phyloP scores from a whole-genome alignment of 2,329 filamentous ascomycete species.

The Talaromyces amestolkiae region DNA sequence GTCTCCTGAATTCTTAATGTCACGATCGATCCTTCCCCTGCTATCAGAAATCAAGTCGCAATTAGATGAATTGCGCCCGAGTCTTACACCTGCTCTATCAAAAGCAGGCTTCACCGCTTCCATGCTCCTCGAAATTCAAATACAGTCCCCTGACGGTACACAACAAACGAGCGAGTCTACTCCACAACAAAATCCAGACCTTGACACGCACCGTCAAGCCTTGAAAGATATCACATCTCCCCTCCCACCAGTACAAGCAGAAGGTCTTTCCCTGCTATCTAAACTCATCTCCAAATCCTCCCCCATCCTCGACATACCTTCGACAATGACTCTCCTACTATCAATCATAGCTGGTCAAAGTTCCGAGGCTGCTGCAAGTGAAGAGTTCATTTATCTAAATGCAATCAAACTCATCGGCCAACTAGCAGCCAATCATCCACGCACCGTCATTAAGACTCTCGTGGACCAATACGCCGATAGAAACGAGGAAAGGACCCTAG shows the following conservation, averaged over 20 bases:
- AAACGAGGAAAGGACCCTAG: constrained; percentile 36
- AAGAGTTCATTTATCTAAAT: constrained; percentile 46
- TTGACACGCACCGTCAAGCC: constrained; percentile 42
- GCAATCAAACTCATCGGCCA: constrained; percentile 43
- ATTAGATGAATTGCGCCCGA: constrained; percentile 36
- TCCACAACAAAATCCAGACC: constrained; percentile 33
- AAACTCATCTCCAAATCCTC: constrained; percentile 41
- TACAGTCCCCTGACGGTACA: constrained; percentile 29
- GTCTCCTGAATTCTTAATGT: constrained; percentile 40
- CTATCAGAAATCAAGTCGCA: constrained; percentile 36
- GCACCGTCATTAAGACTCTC: constrained; percentile 41
- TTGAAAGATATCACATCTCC: constrained; percentile 41
- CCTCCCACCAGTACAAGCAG: constrained; percentile 43
- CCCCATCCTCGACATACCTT: constrained; percentile 44
- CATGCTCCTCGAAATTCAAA: constrained; percentile 44
- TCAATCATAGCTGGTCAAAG: constrained; percentile 37
- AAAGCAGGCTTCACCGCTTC: constrained; percentile 42
- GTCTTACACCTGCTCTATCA: constrained; percentile 33
- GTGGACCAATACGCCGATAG: constrained; percentile 42
- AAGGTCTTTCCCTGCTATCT: constrained; percentile 43
- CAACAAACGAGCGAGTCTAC: constrained; percentile 23
- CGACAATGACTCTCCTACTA: constrained; percentile 41
- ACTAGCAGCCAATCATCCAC: constrained; percentile 42
- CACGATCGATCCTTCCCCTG: constrained; percentile 29
- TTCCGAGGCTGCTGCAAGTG: constrained; percentile 32